A percentile compares a stretch with the other conserved stretches of the same genome.
Evolutionary conservation across 2,329 filamentous ascomycete genomes (phyloP).

Genomic region (Chaetothyriales sp.): DNA sequence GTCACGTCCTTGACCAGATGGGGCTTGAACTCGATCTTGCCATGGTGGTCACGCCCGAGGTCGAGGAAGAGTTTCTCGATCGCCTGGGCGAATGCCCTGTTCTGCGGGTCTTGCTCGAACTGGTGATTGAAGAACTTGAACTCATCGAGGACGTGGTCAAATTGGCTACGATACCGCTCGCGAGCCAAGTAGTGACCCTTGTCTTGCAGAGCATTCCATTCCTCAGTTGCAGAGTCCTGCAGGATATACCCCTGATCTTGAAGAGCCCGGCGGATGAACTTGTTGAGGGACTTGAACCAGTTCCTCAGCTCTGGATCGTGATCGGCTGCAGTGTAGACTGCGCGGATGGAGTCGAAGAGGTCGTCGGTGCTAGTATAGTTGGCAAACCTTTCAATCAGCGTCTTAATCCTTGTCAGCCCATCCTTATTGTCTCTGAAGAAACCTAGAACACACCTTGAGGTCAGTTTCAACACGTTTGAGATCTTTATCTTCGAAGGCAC

Average conservation of each 20-base stretch:
- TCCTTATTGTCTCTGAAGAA: constrained; percentile 24
- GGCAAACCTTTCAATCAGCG: constrained; percentile 83
- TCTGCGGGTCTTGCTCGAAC: constrained; percentile 76
- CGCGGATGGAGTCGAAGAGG: constrained; percentile 67
- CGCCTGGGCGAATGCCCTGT: constrained; percentile 61
- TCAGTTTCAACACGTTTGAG: constrained; percentile 62
- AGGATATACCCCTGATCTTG: constrained; percentile 85
- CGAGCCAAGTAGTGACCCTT: constrained; percentile 73
- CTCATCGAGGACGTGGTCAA: constrained; percentile 74
- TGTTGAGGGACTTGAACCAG: constrained; percentile 73
- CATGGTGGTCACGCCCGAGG: constrained; percentile 72
- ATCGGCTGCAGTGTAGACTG: constrained; percentile 76
- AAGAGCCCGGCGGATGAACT: constrained; percentile 66
- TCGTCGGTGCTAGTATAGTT: constrained; percentile 84
- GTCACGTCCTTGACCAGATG: constrained; percentile 79
- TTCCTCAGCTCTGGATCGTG: constrained; percentile 68
- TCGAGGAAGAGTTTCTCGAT: constrained; percentile 76
- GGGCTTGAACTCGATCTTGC: constrained; percentile 80
- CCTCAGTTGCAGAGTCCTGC: constrained; percentile 58
- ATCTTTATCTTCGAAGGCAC: constrained; percentile 48
- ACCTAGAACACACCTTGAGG: constrained; percentile 46
- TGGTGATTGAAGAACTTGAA: constrained; percentile 77
- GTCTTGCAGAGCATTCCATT: constrained; percentile 78
- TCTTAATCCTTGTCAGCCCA: constrained; percentile 44
- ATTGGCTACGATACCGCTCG: constrained; percentile 73